phyloP scores from a whole-genome alignment of 257 asterid species.

The Coffea eugenioides region DNA sequence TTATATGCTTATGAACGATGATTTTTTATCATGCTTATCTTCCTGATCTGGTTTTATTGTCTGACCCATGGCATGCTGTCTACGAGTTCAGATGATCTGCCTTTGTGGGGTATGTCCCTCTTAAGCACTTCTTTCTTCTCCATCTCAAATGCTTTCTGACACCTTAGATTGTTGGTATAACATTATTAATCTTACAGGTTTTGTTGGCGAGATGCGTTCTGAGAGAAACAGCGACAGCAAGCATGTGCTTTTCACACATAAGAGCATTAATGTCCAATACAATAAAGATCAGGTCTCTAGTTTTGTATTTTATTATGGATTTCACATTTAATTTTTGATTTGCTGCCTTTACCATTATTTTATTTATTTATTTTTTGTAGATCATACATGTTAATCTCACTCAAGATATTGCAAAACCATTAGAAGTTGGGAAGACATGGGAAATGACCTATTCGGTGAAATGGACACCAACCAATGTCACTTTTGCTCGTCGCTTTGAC shows the following conservation, averaged over 20 bases:
- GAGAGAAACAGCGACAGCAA: conserved; percentile 51
- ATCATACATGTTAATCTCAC: conserved; percentile 94
- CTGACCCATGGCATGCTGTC: conserved; percentile 20
- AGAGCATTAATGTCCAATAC: conserved; percentile 44
- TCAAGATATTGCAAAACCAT: conserved; percentile 75
- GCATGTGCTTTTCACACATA: conserved; percentile 52
- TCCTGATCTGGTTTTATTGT: conserved; percentile 25
- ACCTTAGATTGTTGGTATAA: neutral
- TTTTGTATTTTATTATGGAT: neutral
- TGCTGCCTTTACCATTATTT: neutral
- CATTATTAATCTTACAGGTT: conserved; percentile 28
- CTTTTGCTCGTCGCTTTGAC: conserved; percentile 92
- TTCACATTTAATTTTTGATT: neutral
- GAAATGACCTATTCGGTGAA: conserved; percentile 91
- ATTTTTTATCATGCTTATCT: neutral
- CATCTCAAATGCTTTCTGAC: neutral
- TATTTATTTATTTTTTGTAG: conserved; percentile 40
- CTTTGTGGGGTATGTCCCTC: conserved; percentile 83
- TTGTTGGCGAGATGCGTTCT: conserved; percentile 52
- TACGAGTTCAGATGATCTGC: conserved; percentile 81
- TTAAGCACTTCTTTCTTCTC: neutral
- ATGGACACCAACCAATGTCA: conserved; percentile 75
- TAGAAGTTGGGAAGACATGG: conserved; percentile 71
- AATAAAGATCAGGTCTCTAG: conserved; percentile 52
- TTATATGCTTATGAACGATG: neutral